A percentile compares a stretch with the other conserved stretches of the same genome.
phyloP scores from a whole-genome alignment of 169 alveolate genomes.

The Plasmodium adleri region DNA sequence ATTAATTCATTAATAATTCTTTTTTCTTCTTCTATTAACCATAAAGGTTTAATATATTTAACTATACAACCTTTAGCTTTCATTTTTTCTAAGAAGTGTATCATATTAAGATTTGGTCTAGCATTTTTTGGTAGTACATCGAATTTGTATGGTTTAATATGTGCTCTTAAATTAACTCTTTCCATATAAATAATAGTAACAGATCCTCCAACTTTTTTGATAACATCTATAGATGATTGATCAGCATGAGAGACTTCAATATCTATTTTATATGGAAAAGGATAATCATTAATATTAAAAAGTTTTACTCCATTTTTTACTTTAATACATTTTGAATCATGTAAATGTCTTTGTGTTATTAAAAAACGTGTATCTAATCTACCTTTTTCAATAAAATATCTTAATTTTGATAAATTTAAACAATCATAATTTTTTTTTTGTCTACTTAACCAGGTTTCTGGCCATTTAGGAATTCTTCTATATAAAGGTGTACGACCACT shows the following conservation, averaged over 20 bases:
- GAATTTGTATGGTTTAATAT: slow-evolving; percentile 89
- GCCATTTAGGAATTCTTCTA: slow-evolving; percentile 88
- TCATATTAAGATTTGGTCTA: slow-evolving; percentile 86
- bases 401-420: slow-evolving; percentile 84
- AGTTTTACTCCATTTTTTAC: slow-evolving; percentile 88
- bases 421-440: slow-evolving; percentile 85
- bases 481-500: slow-evolving; percentile 89
- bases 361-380: slow-evolving; percentile 89
- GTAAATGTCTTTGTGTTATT: slow-evolving; percentile 91
- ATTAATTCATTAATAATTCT: slow-evolving; percentile 82
- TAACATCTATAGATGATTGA: slow-evolving; percentile 91
- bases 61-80: slow-evolving; percentile 89
- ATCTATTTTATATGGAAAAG: slow-evolving; percentile 92
- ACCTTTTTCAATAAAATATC: slow-evolving; percentile 89
- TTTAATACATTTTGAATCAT: slow-evolving; percentile 88
- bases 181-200: slow-evolving; percentile 90
- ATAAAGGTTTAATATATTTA: slow-evolving; percentile 90
- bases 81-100: slow-evolving; percentile 89
- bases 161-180: slow-evolving; percentile 88
- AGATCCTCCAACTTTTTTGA: slow-evolving; percentile 89
- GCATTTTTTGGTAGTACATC: slow-evolving; percentile 90
- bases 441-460: slow-evolving; percentile 88
- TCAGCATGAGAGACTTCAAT: slow-evolving; percentile 92
- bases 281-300: slow-evolving; percentile 91
- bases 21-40: slow-evolving; percentile 90